Conservation (phyloP, 164 flowering plant species). For the Stephania cephalantha region DNA sequence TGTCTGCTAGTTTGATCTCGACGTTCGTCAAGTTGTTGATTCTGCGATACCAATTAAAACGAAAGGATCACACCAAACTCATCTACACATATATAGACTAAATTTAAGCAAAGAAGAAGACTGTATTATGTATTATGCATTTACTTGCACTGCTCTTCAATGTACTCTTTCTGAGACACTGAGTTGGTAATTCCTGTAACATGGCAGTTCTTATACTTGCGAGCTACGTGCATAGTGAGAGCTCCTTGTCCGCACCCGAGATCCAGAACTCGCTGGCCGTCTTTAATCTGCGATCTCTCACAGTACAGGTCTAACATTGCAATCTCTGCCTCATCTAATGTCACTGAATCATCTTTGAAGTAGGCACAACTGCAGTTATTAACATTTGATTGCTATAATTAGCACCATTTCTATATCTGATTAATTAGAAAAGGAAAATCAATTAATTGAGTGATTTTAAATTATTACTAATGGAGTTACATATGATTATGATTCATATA, state of each 20-base stretch:
- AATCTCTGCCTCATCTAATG: slow-evolving; percentile 14
- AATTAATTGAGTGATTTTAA: no score
- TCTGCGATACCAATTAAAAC: neutral
- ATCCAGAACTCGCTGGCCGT: slow-evolving; percentile 12
- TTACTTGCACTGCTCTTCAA: slow-evolving; percentile 14
- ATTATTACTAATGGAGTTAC: no score
- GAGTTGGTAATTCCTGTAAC: slow-evolving; percentile 12
- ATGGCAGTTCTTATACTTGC: slow-evolving; percentile 6
- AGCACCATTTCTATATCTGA: neutral
- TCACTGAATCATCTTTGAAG: slow-evolving; percentile 9
- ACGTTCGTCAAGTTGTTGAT: slow-evolving; percentile 11
- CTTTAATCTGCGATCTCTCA: slow-evolving; percentile 11
- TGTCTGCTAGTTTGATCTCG: slow-evolving; percentile 12
- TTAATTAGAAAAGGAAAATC: no score
- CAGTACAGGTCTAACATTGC: slow-evolving; percentile 17
- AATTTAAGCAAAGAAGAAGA: no score
- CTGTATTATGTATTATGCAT: no score
- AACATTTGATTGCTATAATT: neutral
- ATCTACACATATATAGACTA: no score
- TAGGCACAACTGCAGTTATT: neutral
- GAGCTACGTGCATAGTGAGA: slow-evolving; percentile 6
- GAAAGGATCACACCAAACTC: neutral
- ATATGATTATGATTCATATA: no score
- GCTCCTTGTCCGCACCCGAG: slow-evolving; percentile 16
- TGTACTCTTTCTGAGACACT: slow-evolving; percentile 10